A percentile compares a stretch with the other conserved stretches of the same genome.
Evolutionary conservation across 768 basidiomycete genomes (phyloP).

Genomic region (Lactarius hengduanensis): DNA sequence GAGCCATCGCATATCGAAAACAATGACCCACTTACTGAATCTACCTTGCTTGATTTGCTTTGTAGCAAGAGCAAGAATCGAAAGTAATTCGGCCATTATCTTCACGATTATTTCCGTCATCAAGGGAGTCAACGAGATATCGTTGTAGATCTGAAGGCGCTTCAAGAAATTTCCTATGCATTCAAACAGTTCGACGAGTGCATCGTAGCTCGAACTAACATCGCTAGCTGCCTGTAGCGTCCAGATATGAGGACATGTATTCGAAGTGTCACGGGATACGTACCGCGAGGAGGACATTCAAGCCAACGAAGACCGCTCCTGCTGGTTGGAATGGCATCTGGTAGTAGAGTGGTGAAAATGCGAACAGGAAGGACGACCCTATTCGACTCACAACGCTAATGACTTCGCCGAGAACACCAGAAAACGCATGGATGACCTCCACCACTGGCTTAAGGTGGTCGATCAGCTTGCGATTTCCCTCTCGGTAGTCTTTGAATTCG

Average conservation of each 20-base stretch:
- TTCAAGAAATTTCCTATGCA: neutral
- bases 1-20: neutral
- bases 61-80: neutral
- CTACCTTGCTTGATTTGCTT: neutral
- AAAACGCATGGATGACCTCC: neutral
- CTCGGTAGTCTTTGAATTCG: neutral
- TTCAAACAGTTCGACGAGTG: neutral
- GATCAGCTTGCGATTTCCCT: neutral
- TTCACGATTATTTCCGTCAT: neutral
- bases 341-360: neutral
- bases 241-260: neutral
- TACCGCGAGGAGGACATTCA: neutral
- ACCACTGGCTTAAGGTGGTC: neutral
- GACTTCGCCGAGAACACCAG: neutral
- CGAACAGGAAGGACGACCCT: neutral
- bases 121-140: neutral
- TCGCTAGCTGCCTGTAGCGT: neutral
- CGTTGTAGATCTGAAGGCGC: neutral
- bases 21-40: neutral
- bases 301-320: neutral
- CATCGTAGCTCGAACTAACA: neutral
- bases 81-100: neutral
- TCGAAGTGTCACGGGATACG: neutral
- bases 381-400: neutral
- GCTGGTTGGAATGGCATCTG: neutral